Base-by-base conservation (phyloP, 805 yeast species). In the Diddensiella santjacobensis region DNA sequence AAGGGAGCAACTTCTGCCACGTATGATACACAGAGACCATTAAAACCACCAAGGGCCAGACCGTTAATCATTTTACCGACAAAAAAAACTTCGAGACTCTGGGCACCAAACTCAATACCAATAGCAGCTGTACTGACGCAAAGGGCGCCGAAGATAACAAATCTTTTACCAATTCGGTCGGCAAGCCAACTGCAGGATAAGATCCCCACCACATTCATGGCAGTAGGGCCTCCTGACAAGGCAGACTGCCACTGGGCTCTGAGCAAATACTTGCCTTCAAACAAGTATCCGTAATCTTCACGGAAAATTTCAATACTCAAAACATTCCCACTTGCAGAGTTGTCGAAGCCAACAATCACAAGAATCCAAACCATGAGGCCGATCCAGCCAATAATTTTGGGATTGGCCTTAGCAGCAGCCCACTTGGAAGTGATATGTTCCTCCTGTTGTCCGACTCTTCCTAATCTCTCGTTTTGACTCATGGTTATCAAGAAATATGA, bases 161-260 rank as follows among this genome's bases (percentile, higher is more conserved):
- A 20, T 18, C 35, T 48, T 44, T 48, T 50, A 15, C 53, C 53
- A 22, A 50, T 20, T 15, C 13, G 24, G 31, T 50, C 51, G n/a
- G 45, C 53, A 10, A 47, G 22, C 15, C 15, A 50, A 22, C 44
- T 36, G 20, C 53, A 44, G n/a, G 19, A 13, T 10, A 41, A n/a
- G n/a, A 48, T 22, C 13, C 53, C 53, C 3, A 30, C 17, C 13
- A 50, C 50, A 24, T 29, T 42, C 18, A 40, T 30, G 10, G 51
- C 53, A 20, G 44, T 43, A 3, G 53, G 53, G 22, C 47, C 53
- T 11, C 51, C 53, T 18, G 45, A 33, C 24, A 50, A 20, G 15
- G 53, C 53, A 11, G 52, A 48, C 37, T 50, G 53, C 53, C 53
- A 50, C n/a, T 43, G 31, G 30, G 53, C 51, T 15, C 22, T 18